Conservation (phyloP, 192 early-diverging fungal genomes). For the Haplosporangium gracile region DNA sequence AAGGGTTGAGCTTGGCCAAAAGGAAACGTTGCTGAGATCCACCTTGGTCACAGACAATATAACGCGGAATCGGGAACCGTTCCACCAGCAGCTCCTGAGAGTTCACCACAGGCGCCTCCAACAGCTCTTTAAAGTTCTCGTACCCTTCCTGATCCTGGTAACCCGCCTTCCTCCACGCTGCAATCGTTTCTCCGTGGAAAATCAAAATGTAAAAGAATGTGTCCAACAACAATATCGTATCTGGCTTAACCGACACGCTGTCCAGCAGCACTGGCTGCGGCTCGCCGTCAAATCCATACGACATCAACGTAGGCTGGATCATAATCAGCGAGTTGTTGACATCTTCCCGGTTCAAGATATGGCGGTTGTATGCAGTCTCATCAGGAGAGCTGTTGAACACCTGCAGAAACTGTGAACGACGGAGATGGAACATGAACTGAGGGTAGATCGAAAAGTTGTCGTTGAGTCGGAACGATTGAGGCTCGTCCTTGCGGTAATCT, state of each 20-base stretch:
- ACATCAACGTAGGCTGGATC: slow-evolving; percentile 98
- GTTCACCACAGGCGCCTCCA: slow-evolving; percentile 91
- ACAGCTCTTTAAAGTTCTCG: slow-evolving; percentile 91
- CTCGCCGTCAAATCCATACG: slow-evolving; percentile 87
- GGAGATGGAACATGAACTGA: slow-evolving; percentile 99
- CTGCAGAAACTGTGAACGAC: slow-evolving; percentile 97
- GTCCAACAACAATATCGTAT: slow-evolving; percentile 93
- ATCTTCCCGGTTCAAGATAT: slow-evolving; percentile 95
- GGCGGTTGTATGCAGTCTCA: slow-evolving; percentile 94
- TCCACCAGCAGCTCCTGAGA: slow-evolving; percentile 94
- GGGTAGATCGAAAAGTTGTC: slow-evolving; percentile 99
- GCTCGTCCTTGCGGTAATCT: slow-evolving; percentile 96
- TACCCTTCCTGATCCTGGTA: slow-evolving; percentile 97
- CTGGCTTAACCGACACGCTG: slow-evolving; percentile 97
- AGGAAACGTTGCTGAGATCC: slow-evolving; percentile 99
- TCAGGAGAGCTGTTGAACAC: slow-evolving; percentile 99
- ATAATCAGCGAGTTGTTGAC: slow-evolving; percentile 97
- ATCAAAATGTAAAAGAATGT: slow-evolving; percentile 99
- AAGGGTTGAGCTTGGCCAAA: slow-evolving; percentile 97
- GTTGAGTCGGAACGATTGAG: slow-evolving; percentile 87
- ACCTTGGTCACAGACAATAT: slow-evolving; percentile 96
- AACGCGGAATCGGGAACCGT: slow-evolving; percentile 97
- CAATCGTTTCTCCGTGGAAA: slow-evolving; percentile 98
- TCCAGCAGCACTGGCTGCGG: slow-evolving; percentile 95
- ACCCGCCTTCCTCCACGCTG: slow-evolving; percentile 95